Conservation (phyloP, 177 flowering plant species). For the Vitis hybrid region DNA sequence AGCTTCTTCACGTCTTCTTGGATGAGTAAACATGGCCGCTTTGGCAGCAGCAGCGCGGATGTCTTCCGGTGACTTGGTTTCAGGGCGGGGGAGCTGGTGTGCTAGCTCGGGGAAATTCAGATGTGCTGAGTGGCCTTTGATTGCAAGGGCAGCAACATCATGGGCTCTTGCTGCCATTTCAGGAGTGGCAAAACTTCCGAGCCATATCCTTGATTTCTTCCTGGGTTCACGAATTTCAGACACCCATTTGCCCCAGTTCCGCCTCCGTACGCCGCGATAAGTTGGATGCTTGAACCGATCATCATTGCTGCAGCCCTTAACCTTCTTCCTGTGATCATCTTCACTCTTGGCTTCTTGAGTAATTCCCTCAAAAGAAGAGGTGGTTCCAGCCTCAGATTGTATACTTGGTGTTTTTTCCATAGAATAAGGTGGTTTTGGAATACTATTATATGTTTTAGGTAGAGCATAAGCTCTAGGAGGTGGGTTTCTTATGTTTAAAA, state of each 20-base stretch:
- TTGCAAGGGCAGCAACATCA: conserved; percentile 32
- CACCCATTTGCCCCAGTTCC: conserved; percentile 43
- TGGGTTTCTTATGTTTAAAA: no score
- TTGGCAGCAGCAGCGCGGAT: conserved; percentile 31
- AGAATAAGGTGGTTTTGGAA: no score
- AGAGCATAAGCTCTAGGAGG: no score
- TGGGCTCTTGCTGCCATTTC: conserved; percentile 45
- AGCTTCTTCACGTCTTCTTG: background rate
- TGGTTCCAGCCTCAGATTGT: no score
- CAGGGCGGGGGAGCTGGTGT: conserved; percentile 28
- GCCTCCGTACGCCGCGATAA: conserved; percentile 32
- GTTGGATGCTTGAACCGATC: conserved; percentile 12
- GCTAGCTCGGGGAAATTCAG: conserved; percentile 37
- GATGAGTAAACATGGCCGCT: conserved; percentile 21
- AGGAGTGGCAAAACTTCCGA: conserved; percentile 29
- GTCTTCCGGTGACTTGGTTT: conserved; percentile 23
- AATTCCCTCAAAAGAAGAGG: no score
- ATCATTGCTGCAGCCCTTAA: background rate
- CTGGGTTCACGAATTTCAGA: conserved; percentile 34
- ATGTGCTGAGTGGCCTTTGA: conserved; percentile 27
- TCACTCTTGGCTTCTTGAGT: background rate
- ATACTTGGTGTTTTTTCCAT: no score
- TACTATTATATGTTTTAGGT: no score
- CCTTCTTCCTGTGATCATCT: background rate
- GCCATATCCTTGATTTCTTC: conserved; percentile 40